Percentiles rank a stretch among this genome's conserved stretches.
Conservation (phyloP, 2,329 filamentous ascomycete genomes). For the Pseudocercospora macadamiae region DNA sequence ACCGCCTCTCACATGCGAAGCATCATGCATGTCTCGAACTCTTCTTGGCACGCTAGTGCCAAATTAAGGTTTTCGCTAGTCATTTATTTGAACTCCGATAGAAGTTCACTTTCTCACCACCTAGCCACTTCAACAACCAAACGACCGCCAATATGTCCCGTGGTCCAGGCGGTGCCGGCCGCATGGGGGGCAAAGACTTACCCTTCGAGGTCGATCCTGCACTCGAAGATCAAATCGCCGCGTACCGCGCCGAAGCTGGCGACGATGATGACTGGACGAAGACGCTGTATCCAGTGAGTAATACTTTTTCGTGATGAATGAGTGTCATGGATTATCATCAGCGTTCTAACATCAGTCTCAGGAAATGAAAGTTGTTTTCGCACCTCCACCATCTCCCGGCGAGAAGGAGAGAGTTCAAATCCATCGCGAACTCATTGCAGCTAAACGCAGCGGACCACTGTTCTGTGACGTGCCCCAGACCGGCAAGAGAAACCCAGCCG, state of each 20-base stretch:
- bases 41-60: too few species aligned
- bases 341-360: slow-evolving; percentile 1
- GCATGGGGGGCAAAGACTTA: slow-evolving; percentile 19
- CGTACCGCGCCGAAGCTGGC: slow-evolving; percentile 17
- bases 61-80: neutral
- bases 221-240: slow-evolving; percentile 26
- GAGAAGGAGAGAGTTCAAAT: slow-evolving; percentile 20
- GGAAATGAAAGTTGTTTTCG: slow-evolving; percentile 14
- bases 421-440: slow-evolving; percentile 18
- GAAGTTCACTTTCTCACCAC: neutral
- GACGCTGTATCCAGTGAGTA: slow-evolving; percentile 26
- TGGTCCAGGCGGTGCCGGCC: slow-evolving; percentile 19
- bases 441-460: slow-evolving; percentile 26
- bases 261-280: slow-evolving; percentile 25
- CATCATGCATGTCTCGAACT: too few species aligned
- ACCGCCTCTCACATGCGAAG: neutral
- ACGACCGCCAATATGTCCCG: slow-evolving; percentile 20
- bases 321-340: neutral
- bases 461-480: slow-evolving; percentile 31
- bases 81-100: neutral
- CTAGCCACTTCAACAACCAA: neutral
- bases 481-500: slow-evolving; percentile 54
- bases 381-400: slow-evolving; percentile 18
- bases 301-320: neutral
- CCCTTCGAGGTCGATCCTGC: slow-evolving; percentile 27